A percentile compares a stretch with the other conserved stretches of the same genome.
Conservation (phyloP, 2,329 filamentous ascomycete genomes). For the Apiospora phragmitis region DNA sequence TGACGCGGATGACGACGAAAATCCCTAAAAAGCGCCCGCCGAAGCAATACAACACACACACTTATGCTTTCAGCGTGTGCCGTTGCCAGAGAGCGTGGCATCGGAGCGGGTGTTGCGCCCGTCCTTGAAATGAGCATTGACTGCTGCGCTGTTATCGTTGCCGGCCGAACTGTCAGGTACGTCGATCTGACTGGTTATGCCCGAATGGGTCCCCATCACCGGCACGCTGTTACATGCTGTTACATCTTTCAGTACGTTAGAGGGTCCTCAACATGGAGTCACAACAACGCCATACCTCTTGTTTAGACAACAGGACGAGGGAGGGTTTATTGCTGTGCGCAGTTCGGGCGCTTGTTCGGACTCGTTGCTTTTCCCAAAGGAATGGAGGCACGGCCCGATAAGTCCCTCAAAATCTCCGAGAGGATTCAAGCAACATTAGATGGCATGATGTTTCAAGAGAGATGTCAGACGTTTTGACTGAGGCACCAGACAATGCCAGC, state of each 20-base stretch:
- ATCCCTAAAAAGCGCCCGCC: not conserved
- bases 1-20: not conserved
- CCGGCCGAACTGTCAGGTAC: not conserved
- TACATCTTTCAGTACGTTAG: not conserved
- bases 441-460: not conserved
- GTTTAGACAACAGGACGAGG: not conserved
- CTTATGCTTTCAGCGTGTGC: not conserved
- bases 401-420: conserved; percentile 4
- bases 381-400: conserved; percentile 1
- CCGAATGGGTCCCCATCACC: not conserved
- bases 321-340: not conserved
- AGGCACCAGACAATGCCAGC: not conserved
- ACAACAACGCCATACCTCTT: not conserved
- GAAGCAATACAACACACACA: not conserved
- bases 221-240: not conserved
- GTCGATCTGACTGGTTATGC: not conserved
- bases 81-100: not conserved
- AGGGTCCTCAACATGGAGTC: not conserved
- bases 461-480: not conserved
- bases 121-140: not conserved
- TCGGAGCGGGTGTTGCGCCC: not conserved
- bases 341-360: not conserved
- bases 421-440: not conserved
- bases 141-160: not conserved
- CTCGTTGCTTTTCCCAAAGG: not conserved